Percentiles rank a stretch among this genome's conserved stretches.
These are phyloP conservation scores for Grosmannia serpens DNA, from an alignment of 2,329 filamentous ascomycete genomes.

Conservation along the genomic window DNA sequence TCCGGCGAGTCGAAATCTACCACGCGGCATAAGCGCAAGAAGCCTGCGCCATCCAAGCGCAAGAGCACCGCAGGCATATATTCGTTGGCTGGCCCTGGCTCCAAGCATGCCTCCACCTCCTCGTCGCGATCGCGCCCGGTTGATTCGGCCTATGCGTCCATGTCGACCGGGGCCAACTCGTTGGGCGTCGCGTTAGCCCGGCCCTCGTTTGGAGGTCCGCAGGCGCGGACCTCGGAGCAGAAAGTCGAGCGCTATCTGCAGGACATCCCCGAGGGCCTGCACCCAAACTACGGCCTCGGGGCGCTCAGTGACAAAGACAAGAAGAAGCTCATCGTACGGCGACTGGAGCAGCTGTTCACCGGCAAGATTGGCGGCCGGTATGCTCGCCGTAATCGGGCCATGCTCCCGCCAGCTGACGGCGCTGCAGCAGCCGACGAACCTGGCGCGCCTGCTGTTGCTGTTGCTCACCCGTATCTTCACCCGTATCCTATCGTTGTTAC, in stretches of 20 bases:
- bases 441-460: not conserved
- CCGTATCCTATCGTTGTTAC: not conserved
- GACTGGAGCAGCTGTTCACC: constrained; percentile 72
- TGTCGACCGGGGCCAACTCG: constrained; percentile 40
- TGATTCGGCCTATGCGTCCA: constrained; percentile 59
- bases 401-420: constrained; percentile 1
- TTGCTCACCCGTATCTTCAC: not conserved
- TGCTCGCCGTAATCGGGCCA: constrained; percentile 15
- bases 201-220: constrained; percentile 22
- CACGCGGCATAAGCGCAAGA: constrained; percentile 32
- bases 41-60: constrained; percentile 17
- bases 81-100: constrained; percentile 30
- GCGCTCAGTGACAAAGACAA: constrained; percentile 60
- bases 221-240: constrained; percentile 35
- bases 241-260: constrained; percentile 60
- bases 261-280: constrained; percentile 58
- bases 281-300: constrained; percentile 40
- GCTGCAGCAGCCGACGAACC: constrained; percentile 1
- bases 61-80: constrained; percentile 14
- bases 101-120: constrained; percentile 39
- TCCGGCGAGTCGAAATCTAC: constrained; percentile 26
- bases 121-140: constrained; percentile 44
- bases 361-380: constrained; percentile 46
- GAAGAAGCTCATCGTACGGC: constrained; percentile 64
- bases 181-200: constrained; percentile 27